Base-by-base conservation (phyloP, 495 filamentous ascomycete genomes). In the Sabuloglossum arenarium region DNA sequence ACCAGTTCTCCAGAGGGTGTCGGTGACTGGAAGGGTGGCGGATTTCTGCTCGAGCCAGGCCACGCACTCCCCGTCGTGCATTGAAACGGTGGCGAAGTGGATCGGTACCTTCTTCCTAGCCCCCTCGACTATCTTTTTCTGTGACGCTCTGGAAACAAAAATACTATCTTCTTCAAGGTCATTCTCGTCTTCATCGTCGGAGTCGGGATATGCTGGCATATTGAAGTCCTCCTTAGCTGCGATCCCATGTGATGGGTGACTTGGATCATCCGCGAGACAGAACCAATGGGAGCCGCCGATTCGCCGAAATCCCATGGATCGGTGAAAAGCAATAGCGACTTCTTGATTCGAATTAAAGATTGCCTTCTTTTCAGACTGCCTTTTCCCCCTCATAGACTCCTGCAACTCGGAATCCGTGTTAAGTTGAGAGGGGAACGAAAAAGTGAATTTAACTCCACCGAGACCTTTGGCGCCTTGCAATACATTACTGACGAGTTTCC, bases 271-370 rank as follows among this genome's bases (percentile, higher is more conserved):
- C 39, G 62, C 62, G 50, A 58, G 61, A 39, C 58, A 58, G 58
- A 65, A 64, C 58, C 55, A 65, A 8, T 27, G 54, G 54, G 63
- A 64, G 31, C 59, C 57, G 46, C 63, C 62, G 49, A 65, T 60
- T 37, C 63, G 62, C 24, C 62, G 63, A 59, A 65, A 65, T 56
- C 57, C 56, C 46, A 58, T 59, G 58, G 34, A 59, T 54, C 31
- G 60, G 63, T 55, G 64, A 58, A 53, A 58, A 56, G 59, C 62
- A 61, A 43, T 56, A 57, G 25, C 59, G 34, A 27, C 11, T 53
- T 31, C 42, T 58, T 45, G 32, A 27, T 54, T 45, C 25, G 50
- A 16, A 14, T 54, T 47, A 39, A 59, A 45, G 23, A 53, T 51
- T 60, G 30, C 19, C 12, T 23, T 8, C 19, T 21, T 28, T 19